Base-by-base conservation (phyloP, 2,329 filamentous ascomycete genomes). In the Fusarium napiforme region DNA sequence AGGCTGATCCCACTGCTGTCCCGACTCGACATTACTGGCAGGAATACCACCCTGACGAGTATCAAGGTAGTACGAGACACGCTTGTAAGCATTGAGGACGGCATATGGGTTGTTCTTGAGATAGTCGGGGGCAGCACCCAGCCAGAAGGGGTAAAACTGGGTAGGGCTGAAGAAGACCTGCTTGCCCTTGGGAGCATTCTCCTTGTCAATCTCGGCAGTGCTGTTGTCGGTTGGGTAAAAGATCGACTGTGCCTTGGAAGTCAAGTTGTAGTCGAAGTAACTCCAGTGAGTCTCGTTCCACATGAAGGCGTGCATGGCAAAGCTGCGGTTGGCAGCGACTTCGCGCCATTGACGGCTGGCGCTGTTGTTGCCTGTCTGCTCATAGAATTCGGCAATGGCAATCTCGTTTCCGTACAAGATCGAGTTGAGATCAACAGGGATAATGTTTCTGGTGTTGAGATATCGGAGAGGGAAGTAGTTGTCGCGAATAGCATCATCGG, bases 251-350 rank as follows among this genome's bases (percentile, higher is more conserved):
- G 84, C 80, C 15, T 79, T 81, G 1, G 89, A 88, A 1, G 90
- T 92, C 36, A 90, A 69, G 81, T 93, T 93, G 83, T 89, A 92
- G 84, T 93, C 91, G 76, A 92, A 93, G 83, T 92, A 93, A 80
- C 86, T 87, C 79, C 83, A 88, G 68, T 89, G 85, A 11, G 87
- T 89, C 36, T 86, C 81, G 79, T 92, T 92, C 91, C 91, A 93
- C 80, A 93, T 84, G 50, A 92, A 79, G 2, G 85, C 83, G 53
- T 87, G 87, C 87, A 93, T 92, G 71, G 89, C 90, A 47, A 87
- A 84, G 79, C 88, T 89, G 68, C 91, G 87, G 36, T 84, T 81
- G 7, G 79, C 76, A 18, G 91, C 91, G 9, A 84, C 79, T 8
- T 83, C 75, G 10, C 82, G 80, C 86, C 89, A 93, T 15, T 81